phyloP scores from a whole-genome alignment of 345 rosid species.

The Gossypium thurberi region DNA sequence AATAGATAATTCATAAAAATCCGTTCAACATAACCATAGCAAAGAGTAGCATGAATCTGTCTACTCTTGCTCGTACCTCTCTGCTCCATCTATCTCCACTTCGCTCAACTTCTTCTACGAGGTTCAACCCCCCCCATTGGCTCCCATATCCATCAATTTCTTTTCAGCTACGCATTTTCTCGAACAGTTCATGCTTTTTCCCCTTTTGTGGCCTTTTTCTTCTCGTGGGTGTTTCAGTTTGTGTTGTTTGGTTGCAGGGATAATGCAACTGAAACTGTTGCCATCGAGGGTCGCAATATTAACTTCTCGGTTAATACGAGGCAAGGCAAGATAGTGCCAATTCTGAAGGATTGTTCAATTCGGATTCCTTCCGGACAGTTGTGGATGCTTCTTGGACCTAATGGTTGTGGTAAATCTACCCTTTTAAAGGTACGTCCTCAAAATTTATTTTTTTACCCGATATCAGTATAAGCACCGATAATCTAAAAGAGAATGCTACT shows the following conservation, averaged over 20 bases:
- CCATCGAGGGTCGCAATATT: conserved; percentile 59
- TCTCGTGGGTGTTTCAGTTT: neutral
- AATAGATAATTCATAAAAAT: too few relatives aligned
- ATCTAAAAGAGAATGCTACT: neutral
- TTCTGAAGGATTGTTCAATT: conserved; percentile 73
- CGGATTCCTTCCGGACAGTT: conserved; percentile 51
- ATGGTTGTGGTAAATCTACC: conserved; percentile 96
- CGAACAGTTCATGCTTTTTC: conserved; percentile 11
- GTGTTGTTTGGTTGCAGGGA: conserved; percentile 26
- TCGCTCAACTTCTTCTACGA: conserved; percentile 24
- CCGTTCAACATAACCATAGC: neutral
- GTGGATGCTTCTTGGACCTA: conserved; percentile 98
- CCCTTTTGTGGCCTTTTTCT: neutral
- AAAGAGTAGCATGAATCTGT: neutral
- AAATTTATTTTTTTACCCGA: neutral
- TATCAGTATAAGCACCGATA: neutral
- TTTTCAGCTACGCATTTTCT: conserved; percentile 24
- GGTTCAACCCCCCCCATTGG: conserved; percentile 19
- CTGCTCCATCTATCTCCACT: conserved; percentile 30
- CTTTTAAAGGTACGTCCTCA: conserved; percentile 60
- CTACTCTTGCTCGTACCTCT: conserved; percentile 19
- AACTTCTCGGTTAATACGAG: conserved; percentile 53
- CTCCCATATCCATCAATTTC: neutral
- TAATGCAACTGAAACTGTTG: conserved; percentile 25
- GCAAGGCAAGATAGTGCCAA: conserved; percentile 48